These are phyloP conservation scores for Sugiyamaella neomexicana DNA, from an alignment of 1,139 yeast genomes.

Conservation along the genomic window DNA sequence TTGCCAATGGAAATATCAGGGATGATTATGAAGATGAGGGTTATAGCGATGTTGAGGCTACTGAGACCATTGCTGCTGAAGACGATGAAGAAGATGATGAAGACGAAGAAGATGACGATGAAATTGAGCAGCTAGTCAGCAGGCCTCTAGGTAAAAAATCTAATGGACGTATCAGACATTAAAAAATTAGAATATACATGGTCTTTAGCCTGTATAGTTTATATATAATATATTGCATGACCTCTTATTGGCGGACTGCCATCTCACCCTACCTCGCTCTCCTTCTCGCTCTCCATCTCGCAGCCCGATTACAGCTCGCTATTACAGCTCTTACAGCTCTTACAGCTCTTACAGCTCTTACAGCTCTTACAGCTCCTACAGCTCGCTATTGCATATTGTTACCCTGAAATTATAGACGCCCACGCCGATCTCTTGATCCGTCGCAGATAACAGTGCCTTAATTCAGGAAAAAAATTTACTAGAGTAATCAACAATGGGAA, in stretches of 20 bases:
- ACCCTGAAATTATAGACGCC: background rate
- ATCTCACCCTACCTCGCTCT: too few relatives aligned
- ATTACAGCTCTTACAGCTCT: too few relatives aligned
- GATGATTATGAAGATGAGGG: slow-evolving; percentile 34
- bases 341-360: too few relatives aligned
- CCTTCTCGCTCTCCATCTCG: too few relatives aligned
- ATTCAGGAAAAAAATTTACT: background rate
- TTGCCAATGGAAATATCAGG: slow-evolving; percentile 22
- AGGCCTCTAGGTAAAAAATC: slow-evolving; percentile 11
- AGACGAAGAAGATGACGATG: slow-evolving; percentile 28
- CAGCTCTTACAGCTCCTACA: too few relatives aligned
- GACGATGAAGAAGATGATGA: slow-evolving; percentile 32
- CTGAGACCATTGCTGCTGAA: slow-evolving; percentile 23
- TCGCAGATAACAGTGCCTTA: background rate
- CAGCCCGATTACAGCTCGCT: too few relatives aligned
- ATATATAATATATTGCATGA: slow-evolving; percentile 16
- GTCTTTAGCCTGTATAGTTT: slow-evolving; percentile 5
- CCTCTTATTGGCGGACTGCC: background rate
- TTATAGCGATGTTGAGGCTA: slow-evolving; percentile 32
- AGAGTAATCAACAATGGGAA: background rate
- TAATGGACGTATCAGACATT: slow-evolving; percentile 19
- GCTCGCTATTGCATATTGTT: too few relatives aligned
- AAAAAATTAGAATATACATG: background rate
- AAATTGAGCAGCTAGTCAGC: slow-evolving; percentile 15
- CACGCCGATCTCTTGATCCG: background rate